These are phyloP conservation scores for Lentinula novae-zelandiae DNA, from an alignment of 1,284 basidiomycete genomes.

Conservation along the genomic window DNA sequence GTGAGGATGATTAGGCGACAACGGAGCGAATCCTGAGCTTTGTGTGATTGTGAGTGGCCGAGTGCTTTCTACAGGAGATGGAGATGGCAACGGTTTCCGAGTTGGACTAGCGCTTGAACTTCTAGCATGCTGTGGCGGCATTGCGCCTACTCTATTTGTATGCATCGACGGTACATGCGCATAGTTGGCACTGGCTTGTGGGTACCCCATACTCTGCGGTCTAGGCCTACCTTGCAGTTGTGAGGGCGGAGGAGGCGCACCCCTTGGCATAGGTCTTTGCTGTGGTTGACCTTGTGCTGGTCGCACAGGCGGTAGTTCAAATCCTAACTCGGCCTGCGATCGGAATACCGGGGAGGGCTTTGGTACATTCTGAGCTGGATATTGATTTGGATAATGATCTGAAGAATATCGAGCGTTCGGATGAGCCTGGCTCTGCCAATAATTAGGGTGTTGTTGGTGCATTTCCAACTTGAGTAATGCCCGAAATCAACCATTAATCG, in stretches of 20 bases:
- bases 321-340: slow-evolving; percentile 6
- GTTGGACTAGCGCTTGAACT: slow-evolving; percentile 7
- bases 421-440: slow-evolving; percentile 2
- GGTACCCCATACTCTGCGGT: slow-evolving; percentile 1
- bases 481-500: background rate
- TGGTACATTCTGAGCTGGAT: background rate
- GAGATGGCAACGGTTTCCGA: slow-evolving; percentile 2
- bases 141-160: background rate
- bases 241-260: background rate
- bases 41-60: slow-evolving; percentile 1
- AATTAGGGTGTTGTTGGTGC: background rate
- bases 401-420: background rate
- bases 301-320: background rate
- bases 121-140: background rate
- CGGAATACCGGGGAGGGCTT: background rate
- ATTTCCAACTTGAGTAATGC: background rate
- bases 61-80: background rate
- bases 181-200: background rate
- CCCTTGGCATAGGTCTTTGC: background rate
- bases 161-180: background rate
- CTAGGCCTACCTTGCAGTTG: background rate
- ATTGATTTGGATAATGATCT: background rate
- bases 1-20: background rate
- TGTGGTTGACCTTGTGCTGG: background rate
- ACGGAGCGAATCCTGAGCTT: background rate